Percentiles rank a stretch among this genome's conserved stretches.
These are phyloP conservation scores for Metschnikowia kofuensis DNA, from an alignment of 805 yeast genomes.

Conservation along the genomic window DNA sequence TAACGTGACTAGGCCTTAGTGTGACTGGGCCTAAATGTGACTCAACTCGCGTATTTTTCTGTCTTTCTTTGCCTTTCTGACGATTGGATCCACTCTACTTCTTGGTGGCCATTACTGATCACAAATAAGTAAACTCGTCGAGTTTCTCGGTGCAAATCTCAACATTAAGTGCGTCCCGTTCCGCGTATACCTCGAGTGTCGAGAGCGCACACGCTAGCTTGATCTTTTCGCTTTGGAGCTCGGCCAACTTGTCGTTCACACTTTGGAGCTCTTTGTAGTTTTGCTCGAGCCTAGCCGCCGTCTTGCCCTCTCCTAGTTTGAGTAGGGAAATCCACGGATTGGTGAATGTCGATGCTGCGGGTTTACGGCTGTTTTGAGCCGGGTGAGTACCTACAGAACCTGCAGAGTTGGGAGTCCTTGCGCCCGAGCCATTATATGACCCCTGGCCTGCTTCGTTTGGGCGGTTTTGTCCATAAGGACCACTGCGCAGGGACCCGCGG, in stretches of 20 bases:
- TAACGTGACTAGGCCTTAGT: no score
- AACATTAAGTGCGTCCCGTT: conserved; percentile 33
- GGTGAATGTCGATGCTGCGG: conserved; percentile 1
- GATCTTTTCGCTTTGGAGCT: conserved; percentile 24
- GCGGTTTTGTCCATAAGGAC: neutral
- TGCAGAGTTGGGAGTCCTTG: neutral
- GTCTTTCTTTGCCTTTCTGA: no score
- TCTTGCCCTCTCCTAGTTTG: conserved; percentile 25
- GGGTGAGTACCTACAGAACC: neutral
- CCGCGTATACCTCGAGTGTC: conserved; percentile 21
- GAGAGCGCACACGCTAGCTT: conserved; percentile 17
- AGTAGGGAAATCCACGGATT: conserved; percentile 36
- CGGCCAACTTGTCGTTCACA: conserved; percentile 24
- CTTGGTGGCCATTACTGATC: neutral
- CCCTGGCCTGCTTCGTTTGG: conserved; percentile 1
- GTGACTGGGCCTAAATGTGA: no score
- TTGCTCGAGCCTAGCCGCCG: conserved; percentile 24
- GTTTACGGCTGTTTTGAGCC: neutral
- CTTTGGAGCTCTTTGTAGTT: conserved; percentile 24
- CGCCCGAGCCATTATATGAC: neutral
- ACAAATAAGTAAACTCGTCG: conserved; percentile 46
- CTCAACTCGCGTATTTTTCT: no score
- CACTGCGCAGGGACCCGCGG: neutral
- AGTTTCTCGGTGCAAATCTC: conserved; percentile 45
- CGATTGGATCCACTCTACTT: no score